A percentile compares a stretch with the other conserved stretches of the same genome.
Conservation (phyloP, 352 stramenopile species). For the Phytophthora megakarya region DNA sequence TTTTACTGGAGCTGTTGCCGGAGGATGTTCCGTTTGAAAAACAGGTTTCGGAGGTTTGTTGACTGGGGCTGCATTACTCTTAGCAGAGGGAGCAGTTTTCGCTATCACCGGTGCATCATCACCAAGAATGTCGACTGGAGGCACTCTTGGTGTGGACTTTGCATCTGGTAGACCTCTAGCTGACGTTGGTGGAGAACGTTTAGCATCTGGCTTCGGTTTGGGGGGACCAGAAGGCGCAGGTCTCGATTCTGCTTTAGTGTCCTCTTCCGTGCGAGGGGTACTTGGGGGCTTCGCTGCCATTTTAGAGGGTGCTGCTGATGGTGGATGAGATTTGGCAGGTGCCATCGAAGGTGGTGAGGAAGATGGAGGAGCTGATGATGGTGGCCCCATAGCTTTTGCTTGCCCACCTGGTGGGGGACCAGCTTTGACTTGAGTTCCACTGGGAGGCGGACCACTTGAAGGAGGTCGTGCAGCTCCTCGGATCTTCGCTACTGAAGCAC, state of each 20-base stretch:
- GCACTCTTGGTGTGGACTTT: slow-evolving; percentile 35
- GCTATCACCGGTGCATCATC: slow-evolving; percentile 25
- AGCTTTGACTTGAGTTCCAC: slow-evolving; percentile 35
- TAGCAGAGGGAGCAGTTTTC: not conserved
- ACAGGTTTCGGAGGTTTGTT: slow-evolving; percentile 29
- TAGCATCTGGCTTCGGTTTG: slow-evolving; percentile 36
- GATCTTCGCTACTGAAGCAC: slow-evolving; percentile 77
- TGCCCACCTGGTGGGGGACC: slow-evolving; percentile 39
- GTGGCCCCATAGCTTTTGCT: slow-evolving; percentile 27
- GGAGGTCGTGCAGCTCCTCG: slow-evolving; percentile 56
- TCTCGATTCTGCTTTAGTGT: slow-evolving; percentile 29
- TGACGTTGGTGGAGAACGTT: slow-evolving; percentile 30
- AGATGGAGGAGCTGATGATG: slow-evolving; percentile 11
- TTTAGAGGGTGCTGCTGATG: slow-evolving; percentile 26
- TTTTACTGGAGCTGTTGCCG: slow-evolving; percentile 22
- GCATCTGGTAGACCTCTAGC: slow-evolving; percentile 27
- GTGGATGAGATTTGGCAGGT: slow-evolving; percentile 25
- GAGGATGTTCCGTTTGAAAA: slow-evolving; percentile 8
- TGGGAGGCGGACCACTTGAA: slow-evolving; percentile 43
- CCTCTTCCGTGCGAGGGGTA: slow-evolving; percentile 18
- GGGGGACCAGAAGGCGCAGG: slow-evolving; percentile 7
- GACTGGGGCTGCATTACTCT: slow-evolving; percentile 12
- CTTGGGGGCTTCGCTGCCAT: slow-evolving; percentile 21
- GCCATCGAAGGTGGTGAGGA: slow-evolving; percentile 7
- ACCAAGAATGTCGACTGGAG: slow-evolving; percentile 52